phyloP scores from a whole-genome alignment of 305 asterid genomes.

The Fraxinus dipetala region DNA sequence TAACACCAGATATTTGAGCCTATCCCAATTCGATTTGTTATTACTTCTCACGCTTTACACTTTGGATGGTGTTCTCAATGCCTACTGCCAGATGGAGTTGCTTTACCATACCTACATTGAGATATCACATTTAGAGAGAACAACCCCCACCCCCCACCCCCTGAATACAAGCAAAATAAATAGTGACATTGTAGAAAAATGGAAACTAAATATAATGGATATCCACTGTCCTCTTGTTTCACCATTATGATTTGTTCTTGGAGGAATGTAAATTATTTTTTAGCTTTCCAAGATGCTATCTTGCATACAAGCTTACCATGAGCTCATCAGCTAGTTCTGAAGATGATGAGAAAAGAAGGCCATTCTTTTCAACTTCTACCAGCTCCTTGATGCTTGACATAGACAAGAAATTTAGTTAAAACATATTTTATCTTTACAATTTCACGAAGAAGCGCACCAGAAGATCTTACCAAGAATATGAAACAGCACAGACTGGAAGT shows the following conservation, averaged over 20 bases:
- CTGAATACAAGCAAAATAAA: not conserved
- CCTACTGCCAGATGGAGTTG: not conserved
- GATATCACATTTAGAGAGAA: not conserved
- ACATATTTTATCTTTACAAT: not conserved
- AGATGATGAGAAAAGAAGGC: slow-evolving; percentile 90
- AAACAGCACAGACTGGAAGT: slow-evolving; percentile 92
- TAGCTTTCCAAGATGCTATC: not conserved
- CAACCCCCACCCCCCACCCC: not conserved
- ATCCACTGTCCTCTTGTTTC: not conserved
- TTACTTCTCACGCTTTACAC: not conserved
- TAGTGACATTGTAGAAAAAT: not conserved
- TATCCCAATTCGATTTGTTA: not conserved
- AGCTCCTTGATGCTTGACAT: slow-evolving; percentile 77
- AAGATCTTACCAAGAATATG: slow-evolving; percentile 82
- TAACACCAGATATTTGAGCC: not conserved
- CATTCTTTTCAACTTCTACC: slow-evolving; percentile 79
- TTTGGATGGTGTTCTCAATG: not conserved
- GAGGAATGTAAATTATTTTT: not conserved
- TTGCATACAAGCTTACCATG: slow-evolving; percentile 56
- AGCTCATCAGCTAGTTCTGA: slow-evolving; percentile 88
- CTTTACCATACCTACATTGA: not conserved
- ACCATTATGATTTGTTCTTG: not conserved
- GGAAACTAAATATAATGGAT: not conserved
- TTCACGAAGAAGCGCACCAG: not conserved
- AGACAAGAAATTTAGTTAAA: slow-evolving; percentile 23